Percentiles rank a stretch among this genome's conserved stretches.
These are phyloP conservation scores for Neofusicoccum sp. DNA, from an alignment of 2,329 filamentous ascomycete genomes.

Conservation along the genomic window DNA sequence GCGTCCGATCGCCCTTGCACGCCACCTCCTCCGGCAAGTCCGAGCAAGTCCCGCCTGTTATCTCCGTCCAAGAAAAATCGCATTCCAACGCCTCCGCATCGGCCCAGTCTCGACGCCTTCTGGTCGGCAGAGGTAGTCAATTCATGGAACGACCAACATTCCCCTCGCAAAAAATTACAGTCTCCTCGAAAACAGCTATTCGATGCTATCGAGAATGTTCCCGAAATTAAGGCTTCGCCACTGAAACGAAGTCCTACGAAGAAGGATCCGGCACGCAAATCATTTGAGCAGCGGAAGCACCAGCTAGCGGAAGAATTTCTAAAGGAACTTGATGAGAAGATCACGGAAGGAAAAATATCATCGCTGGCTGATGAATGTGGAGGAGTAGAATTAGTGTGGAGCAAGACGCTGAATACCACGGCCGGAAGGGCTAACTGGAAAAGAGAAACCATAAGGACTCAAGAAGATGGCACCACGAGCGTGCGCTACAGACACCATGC, in stretches of 20 bases:
- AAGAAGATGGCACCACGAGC: constrained; percentile 24
- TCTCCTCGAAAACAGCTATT: constrained; percentile 30
- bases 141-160: constrained; percentile 36
- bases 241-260: constrained; percentile 32
- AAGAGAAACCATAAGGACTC: constrained; percentile 42
- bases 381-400: constrained; percentile 71
- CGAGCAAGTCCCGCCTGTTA: constrained; percentile 30
- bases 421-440: constrained; percentile 61
- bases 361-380: constrained; percentile 62
- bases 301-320: constrained; percentile 64
- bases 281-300: constrained; percentile 63
- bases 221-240: constrained; percentile 26
- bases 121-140: constrained; percentile 38
- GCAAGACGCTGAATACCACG: constrained; percentile 74
- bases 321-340: constrained; percentile 62
- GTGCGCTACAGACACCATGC: constrained; percentile 58
- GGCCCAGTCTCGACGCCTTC: constrained; percentile 39
- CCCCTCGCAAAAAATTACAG: constrained; percentile 34
- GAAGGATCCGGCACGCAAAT: constrained; percentile 40
- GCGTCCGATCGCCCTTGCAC: constrained; percentile 29
- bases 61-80: constrained; percentile 36
- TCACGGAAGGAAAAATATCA: constrained; percentile 61
- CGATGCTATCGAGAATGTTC: neutral
- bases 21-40: constrained; percentile 28
- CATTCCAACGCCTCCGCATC: constrained; percentile 30